Conservation (phyloP, 805 yeast species). For the Dipodascus albidus region DNA sequence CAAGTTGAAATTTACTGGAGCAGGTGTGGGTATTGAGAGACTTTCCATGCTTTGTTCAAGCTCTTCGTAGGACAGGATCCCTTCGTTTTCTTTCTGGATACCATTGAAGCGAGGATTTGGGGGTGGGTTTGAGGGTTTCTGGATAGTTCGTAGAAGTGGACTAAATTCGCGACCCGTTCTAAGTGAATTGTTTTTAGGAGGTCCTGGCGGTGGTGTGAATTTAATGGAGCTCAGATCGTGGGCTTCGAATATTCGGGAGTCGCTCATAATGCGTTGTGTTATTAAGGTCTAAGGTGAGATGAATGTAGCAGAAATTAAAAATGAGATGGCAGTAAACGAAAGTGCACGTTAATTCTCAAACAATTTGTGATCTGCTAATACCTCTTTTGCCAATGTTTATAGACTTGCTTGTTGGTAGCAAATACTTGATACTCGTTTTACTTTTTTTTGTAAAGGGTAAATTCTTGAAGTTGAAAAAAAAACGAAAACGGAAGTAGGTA, state of each 20-base stretch:
- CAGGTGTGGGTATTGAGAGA: background rate
- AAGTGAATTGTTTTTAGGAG: background rate
- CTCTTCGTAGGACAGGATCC: background rate
- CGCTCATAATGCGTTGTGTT: too few relatives aligned
- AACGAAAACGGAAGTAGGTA: background rate
- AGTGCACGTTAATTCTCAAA: too few relatives aligned
- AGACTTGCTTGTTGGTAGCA: too few relatives aligned
- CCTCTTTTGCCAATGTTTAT: too few relatives aligned
- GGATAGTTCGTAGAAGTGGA: background rate
- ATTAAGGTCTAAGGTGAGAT: too few relatives aligned
- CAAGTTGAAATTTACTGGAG: background rate
- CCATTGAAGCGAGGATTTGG: background rate
- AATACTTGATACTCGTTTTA: too few relatives aligned
- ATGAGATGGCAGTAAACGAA: too few relatives aligned
- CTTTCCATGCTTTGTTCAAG: background rate
- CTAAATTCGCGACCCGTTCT: background rate
- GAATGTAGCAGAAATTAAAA: too few relatives aligned
- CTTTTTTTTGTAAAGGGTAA: too few relatives aligned
- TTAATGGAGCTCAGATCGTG: background rate
- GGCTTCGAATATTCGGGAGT: background rate
- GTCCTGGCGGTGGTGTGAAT: background rate
- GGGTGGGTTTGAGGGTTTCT: background rate
- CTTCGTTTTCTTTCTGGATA: background rate
- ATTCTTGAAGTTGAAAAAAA: background rate
- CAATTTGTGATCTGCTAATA: too few relatives aligned